These are phyloP conservation scores for Anastatica hierochuntica DNA, from an alignment of 345 rosid genomes.

Conservation along the genomic window DNA sequence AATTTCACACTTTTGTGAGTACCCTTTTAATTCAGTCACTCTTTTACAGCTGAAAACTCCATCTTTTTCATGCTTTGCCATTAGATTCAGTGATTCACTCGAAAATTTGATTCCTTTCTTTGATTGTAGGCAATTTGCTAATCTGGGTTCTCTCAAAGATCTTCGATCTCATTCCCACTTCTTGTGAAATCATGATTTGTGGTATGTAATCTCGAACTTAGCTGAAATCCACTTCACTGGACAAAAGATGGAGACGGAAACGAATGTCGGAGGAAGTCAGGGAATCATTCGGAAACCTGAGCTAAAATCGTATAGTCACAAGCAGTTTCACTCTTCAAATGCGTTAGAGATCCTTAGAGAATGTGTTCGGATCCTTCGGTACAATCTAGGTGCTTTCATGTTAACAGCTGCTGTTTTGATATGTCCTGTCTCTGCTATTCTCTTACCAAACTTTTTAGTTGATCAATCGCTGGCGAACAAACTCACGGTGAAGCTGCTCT, in stretches of 20 bases:
- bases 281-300: slow-evolving; percentile 33
- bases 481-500: slow-evolving; percentile 44
- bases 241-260: slow-evolving; percentile 34
- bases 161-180: neutral
- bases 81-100: neutral
- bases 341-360: slow-evolving; percentile 85
- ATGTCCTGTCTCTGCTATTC: slow-evolving; percentile 66
- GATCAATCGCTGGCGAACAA: slow-evolving; percentile 52
- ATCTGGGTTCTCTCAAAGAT: slow-evolving; percentile 8
- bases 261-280: slow-evolving; percentile 32
- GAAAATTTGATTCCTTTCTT: neutral
- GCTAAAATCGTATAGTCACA: slow-evolving; percentile 29
- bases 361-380: slow-evolving; percentile 70
- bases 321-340: slow-evolving; percentile 47
- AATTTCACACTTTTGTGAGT: neutral
- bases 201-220: slow-evolving; percentile 1
- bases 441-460: slow-evolving; percentile 54
- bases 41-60: too few relatives aligned
- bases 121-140: slow-evolving; percentile 1
- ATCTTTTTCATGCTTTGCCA: too few relatives aligned
- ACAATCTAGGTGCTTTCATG: slow-evolving; percentile 56
- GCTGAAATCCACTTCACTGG: slow-evolving; percentile 9
- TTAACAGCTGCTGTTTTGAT: slow-evolving; percentile 49
- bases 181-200: neutral
- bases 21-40: slow-evolving; percentile 1